Evolutionary conservation across 2,329 filamentous ascomycete genomes (phyloP), one percentile per base, ranked within the genome.

Genomic region (Phaeosphaeriaceae sp.): DNA sequence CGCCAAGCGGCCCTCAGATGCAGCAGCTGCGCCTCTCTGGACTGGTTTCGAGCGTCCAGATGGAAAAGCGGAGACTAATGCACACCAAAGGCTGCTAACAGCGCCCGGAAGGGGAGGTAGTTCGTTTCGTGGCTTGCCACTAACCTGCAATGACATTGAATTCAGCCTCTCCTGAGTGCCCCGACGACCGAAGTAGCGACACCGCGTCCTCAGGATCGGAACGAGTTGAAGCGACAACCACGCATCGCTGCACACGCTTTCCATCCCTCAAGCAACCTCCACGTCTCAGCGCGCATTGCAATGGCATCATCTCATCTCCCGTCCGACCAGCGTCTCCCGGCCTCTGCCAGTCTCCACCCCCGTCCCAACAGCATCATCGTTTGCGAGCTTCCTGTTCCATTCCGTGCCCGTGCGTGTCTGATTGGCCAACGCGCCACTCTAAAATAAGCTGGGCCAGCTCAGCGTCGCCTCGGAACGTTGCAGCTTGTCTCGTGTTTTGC

Each of bases 381-480:
- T 42, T 52, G 44, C 19, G 31, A 57, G 55, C 56, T 58, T 42
- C 56, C 53, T 57, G 24, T 51, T 60, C 45, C 51, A 53, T 52
- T 33, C 46, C 33, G 22, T 45, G 60, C 46, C 57, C 56, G 62
- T 54, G 57, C 61, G 42, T 57, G n/a, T 48, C 48, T 62, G 58
- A 68, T 70, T 67, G 63, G 60, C 54, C 50, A 19, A n/a, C 22
- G 62, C 53, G 66, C 66, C 62, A 60, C 67, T 66, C 68, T 69
- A 62, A 58, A 71, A 69, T 66, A 63, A 70, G 67, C 49, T 41
- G 48, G 50, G 51, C 61, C 53, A 46, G 58, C 31, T 47, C 56
- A 61, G 46, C 51, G 59, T 67, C 19, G 44, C 62, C 55, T 62
- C 61, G 62, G 62, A 52, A 63, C 59, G 57, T 63, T 65, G 57